These are phyloP conservation scores for Cryptococcus floricola DNA, from an alignment of 1,284 basidiomycete species.

Conservation along the genomic window DNA sequence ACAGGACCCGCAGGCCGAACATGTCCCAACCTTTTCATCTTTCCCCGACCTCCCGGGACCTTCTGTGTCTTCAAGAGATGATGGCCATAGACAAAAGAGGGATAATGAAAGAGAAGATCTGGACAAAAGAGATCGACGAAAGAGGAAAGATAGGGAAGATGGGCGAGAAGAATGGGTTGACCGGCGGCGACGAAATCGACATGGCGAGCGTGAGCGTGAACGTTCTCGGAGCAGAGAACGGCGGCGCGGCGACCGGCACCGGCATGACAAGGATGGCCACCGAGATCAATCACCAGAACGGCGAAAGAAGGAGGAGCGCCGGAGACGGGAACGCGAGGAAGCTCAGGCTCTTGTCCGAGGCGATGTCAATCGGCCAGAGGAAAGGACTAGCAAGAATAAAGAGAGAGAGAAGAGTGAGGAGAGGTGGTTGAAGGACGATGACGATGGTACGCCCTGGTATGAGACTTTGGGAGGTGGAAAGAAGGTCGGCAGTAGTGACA, in stretches of 20 bases:
- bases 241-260: background rate
- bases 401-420: constrained; percentile 7
- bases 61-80: background rate
- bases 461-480: constrained; percentile 9
- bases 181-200: background rate
- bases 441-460: constrained; percentile 31
- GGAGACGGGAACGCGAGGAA: constrained; percentile 11
- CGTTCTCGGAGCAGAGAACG: background rate
- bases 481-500: constrained; percentile 1
- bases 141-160: constrained; percentile 1
- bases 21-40: constrained; percentile 15
- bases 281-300: constrained; percentile 10
- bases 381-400: background rate
- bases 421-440: constrained; percentile 6
- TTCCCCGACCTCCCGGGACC: constrained; percentile 1
- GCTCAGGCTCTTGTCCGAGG: constrained; percentile 14
- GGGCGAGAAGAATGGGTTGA: background rate
- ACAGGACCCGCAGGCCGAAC: background rate
- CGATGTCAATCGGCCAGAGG: background rate
- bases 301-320: constrained; percentile 11
- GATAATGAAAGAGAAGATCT: background rate
- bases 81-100: background rate
- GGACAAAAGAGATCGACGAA: background rate
- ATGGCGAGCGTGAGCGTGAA: background rate
- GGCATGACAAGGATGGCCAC: background rate